Evolutionary conservation across 129 eudicot species (phyloP), one percentile per base, ranked within the genome.

Genomic region (Chrysanthemum lavandulifolium): DNA sequence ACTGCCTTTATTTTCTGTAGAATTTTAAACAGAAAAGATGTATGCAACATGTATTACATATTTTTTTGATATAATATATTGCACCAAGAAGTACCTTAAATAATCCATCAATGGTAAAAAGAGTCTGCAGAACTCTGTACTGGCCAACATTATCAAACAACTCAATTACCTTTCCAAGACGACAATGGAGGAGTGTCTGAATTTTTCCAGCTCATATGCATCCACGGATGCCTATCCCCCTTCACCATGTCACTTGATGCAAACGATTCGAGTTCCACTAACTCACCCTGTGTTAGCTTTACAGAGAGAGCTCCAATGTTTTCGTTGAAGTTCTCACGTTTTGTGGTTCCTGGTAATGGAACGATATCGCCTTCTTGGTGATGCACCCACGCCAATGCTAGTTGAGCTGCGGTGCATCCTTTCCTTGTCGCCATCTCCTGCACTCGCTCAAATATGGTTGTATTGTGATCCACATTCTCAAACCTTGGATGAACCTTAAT

Each of bases 261-360:
- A 63, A 79, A 61, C 1, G 71, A 49, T 47, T 82, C 82, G 14
- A 85, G 74, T 29, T 81, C 81, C 8, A 76, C 57, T 59, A 85
- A 76, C 5, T 85, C 90, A 19, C 69, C 82, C 1, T 72, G 75
- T 4, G 82, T 79, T 33, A 85, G 76, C 31, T 85, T 82, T 21
- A 85, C 80, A 1, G 86, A 67, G 48, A 85, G 65, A 10, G 90
- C 90, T 57, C 79, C 76, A 3, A 79, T 76, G 58, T 85, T 85
- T 31, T 82, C 76, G 29, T 76, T 76, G 3, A 85, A 59, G 57
- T 85, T 85, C 23, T 75, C 82, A 15, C 67, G 70, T 77, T 79
- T 85, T 52, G 89, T 85, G 70, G 86, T 85, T 1, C 89, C 89
- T 1, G 90, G 90, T 7, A 85, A 79, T 2, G 90, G 90, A 51